Conservation (phyloP, 495 filamentous ascomycete genomes). For the Trichoderma parareesei region DNA sequence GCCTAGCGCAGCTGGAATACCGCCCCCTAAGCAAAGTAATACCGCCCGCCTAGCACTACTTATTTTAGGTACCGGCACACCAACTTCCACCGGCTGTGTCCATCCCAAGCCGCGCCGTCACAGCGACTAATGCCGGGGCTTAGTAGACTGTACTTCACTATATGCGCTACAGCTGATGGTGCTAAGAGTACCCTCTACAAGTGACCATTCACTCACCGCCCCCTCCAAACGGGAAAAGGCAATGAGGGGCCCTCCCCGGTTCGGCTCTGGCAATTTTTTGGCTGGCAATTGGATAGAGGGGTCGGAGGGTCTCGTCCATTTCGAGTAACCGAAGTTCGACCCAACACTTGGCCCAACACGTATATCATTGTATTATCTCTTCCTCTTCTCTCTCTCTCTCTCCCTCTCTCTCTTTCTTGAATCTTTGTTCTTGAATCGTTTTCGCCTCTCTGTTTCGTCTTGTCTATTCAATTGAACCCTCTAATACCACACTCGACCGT, state of each 20-base stretch:
- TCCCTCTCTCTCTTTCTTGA: not conserved
- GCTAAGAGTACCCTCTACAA: not conserved
- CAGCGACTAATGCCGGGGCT: too few relatives aligned
- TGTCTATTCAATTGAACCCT: not conserved
- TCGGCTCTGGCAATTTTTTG: not conserved
- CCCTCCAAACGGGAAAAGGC: not conserved
- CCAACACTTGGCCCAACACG: too few relatives aligned
- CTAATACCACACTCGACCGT: slow-evolving; percentile 5
- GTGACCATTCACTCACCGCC: not conserved
- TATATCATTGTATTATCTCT: too few relatives aligned
- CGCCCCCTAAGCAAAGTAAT: too few relatives aligned
- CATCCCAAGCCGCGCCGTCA: too few relatives aligned
- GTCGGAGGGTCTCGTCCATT: not conserved
- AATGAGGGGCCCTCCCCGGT: not conserved
- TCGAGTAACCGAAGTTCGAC: too few relatives aligned
- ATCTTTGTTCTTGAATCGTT: not conserved
- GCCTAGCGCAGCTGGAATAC: too few relatives aligned
- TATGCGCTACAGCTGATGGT: too few relatives aligned
- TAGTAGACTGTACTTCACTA: too few relatives aligned
- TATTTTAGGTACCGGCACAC: too few relatives aligned
- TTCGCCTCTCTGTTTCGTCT: not conserved
- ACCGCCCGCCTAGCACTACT: too few relatives aligned
- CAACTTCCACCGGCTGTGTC: too few relatives aligned
- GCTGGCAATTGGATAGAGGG: not conserved
- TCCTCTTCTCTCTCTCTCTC: not conserved